phyloP scores from a whole-genome alignment of 345 rosid species.

The Pistacia atlantica region DNA sequence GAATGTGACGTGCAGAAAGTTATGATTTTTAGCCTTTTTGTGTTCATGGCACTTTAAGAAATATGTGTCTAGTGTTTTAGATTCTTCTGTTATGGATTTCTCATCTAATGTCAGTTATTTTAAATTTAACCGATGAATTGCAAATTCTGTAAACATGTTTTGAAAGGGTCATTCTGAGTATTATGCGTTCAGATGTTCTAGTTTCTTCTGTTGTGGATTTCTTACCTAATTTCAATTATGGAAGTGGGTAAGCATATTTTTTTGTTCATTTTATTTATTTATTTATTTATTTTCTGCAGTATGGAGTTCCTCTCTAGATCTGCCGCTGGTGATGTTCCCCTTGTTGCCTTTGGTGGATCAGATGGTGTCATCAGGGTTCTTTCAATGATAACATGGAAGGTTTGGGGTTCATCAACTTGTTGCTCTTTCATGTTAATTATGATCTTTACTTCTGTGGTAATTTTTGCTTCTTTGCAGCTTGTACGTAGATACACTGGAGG shows the following conservation, averaged over 20 bases:
- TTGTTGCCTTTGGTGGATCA: slow-evolving; percentile 96
- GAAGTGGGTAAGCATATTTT: not conserved
- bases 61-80: not conserved
- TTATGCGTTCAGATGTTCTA: no score
- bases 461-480: slow-evolving; percentile 60
- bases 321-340: slow-evolving; percentile 86
- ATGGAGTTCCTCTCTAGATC: slow-evolving; percentile 94
- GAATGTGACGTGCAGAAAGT: not conserved
- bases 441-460: slow-evolving; percentile 15
- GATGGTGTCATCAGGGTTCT: slow-evolving; percentile 99
- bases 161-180: not conserved
- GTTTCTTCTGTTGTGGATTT: no score
- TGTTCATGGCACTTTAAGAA: not conserved
- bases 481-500: slow-evolving; percentile 96
- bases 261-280: slow-evolving; percentile 11
- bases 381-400: slow-evolving; percentile 99
- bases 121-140: not conserved
- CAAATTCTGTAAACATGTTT: not conserved
- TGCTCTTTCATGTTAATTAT: slow-evolving; percentile 19
- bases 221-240: not conserved
- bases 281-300: slow-evolving; percentile 40
- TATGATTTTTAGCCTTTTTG: not conserved
- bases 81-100: not conserved
- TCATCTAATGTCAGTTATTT: not conserved
- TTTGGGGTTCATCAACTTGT: slow-evolving; percentile 32